Evolutionary conservation across 2,329 filamentous ascomycete species (phyloP), one percentile per base, ranked within the genome.

Genomic region (Colletotrichum neosansevieriae): DNA sequence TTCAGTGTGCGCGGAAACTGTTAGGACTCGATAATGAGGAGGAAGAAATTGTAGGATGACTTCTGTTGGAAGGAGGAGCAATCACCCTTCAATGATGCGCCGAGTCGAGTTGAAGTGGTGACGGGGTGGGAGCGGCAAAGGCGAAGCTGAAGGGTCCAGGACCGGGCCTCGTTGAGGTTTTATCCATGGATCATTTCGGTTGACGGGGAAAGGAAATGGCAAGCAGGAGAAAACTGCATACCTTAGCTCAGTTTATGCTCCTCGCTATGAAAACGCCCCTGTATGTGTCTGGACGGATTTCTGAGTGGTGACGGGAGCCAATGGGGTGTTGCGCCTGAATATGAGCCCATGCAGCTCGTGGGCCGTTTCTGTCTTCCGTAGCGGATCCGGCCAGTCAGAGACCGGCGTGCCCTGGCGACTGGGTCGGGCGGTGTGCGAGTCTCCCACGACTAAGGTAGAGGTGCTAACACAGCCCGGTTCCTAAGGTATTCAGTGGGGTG

Each of bases 111-210:
- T 44, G 32, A 56, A 44, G 40, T 42, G 58, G 59, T 58, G 47
- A 29, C 29, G 21, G 47, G 10, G 21, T 50, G 47, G 21, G 24
- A 56, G 38, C 58, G 49, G 47, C 58, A 51, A 70, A 36, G 56
- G 21, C 19, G n/a, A 62, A 63, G 62, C 56, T 60, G 21, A 67
- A 63, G 53, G 60, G 61, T 63, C 60, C 50, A 68, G 67, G 58
- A 32, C 51, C 51, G 62, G 69, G 69, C 66, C 59, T 68, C 63
- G 61, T 71, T 67, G 63, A 71, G 70, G 70, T 70, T 71, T 71
- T 71, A 71, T 71, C 70, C 59, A 66, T 69, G 66, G 66, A 69
- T 69, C 66, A 71, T 71, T 71, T 71, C 70, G 70, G 67, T 70
- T 67, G 69, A 69, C 56, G 54, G 61, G 66, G 66, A 51, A 60